A percentile compares a stretch with the other conserved stretches of the same genome.
These are phyloP conservation scores for Fusarium austroafricanum DNA, from an alignment of 2,329 filamentous ascomycete genomes.

Conservation along the genomic window DNA sequence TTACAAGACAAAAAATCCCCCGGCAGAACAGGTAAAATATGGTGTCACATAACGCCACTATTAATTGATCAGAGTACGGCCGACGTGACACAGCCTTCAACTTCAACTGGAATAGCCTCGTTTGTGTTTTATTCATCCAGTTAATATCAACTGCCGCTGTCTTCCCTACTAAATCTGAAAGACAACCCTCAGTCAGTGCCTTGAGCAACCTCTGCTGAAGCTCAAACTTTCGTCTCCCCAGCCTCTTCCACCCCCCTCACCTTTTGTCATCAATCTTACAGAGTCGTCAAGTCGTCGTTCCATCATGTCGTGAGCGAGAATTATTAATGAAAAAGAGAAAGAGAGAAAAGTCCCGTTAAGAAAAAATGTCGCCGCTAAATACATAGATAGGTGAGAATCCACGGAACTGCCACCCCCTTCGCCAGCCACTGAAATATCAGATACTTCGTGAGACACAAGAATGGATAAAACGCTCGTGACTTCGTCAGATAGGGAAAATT, in stretches of 20 bases:
- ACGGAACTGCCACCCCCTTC: slow-evolving; percentile 37
- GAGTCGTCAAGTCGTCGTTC: slow-evolving; percentile 23
- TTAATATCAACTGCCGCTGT: slow-evolving; percentile 6
- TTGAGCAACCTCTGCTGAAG: slow-evolving; percentile 1
- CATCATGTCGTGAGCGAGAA: slow-evolving; percentile 33
- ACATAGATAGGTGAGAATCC: slow-evolving; percentile 43
- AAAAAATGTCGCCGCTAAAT: slow-evolving; percentile 44
- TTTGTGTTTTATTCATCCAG: slow-evolving; percentile 26
- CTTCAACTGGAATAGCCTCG: slow-evolving; percentile 1
- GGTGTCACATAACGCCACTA: slow-evolving; percentile 3
- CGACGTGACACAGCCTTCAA: slow-evolving; percentile 1
- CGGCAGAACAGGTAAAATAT: background rate
- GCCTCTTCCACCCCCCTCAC: slow-evolving; percentile 6
- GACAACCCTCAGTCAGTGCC: background rate
- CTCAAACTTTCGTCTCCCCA: slow-evolving; percentile 1
- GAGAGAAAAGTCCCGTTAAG: slow-evolving; percentile 34
- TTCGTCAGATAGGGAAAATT: slow-evolving; percentile 42
- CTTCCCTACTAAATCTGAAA: background rate
- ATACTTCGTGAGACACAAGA: slow-evolving; percentile 42
- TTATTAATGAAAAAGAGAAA: slow-evolving; percentile 31
- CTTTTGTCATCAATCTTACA: slow-evolving; percentile 34
- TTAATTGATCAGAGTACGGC: slow-evolving; percentile 3
- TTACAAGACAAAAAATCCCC: background rate
- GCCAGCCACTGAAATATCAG: slow-evolving; percentile 42
- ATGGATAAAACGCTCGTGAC: slow-evolving; percentile 45